A percentile compares a stretch with the other conserved stretches of the same genome.
Conservation (phyloP, 441 rosid genomes). For the Biscutella laevigata region DNA sequence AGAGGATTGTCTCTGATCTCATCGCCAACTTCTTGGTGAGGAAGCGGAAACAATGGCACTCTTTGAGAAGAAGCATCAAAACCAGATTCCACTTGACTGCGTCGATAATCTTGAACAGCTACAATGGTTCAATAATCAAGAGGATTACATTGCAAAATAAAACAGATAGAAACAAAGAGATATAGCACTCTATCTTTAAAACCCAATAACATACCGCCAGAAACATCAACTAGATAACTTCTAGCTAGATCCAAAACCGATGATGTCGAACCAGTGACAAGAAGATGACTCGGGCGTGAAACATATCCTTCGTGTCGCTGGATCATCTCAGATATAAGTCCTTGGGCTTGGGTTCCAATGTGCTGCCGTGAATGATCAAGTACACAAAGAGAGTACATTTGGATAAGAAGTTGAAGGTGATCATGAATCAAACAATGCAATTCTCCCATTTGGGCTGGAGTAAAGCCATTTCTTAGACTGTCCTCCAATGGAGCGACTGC, state of each 20-base stretch:
- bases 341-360: slow-evolving; percentile 63
- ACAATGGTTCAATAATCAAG: slow-evolving; percentile 29
- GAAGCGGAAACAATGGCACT: slow-evolving; percentile 69
- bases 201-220: slow-evolving; percentile 42
- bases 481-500: slow-evolving; percentile 28
- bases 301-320: slow-evolving; percentile 48
- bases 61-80: slow-evolving; percentile 44
- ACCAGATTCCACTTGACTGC: slow-evolving; percentile 45
- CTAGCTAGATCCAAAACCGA: slow-evolving; percentile 52
- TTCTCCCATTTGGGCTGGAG: slow-evolving; percentile 64
- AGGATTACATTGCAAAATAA: slow-evolving; percentile 2
- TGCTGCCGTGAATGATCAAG: slow-evolving; percentile 67
- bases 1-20: slow-evolving; percentile 29
- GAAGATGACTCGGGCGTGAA: slow-evolving; percentile 45
- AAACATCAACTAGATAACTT: slow-evolving; percentile 54
- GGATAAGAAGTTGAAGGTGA: slow-evolving; percentile 87
- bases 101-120: slow-evolving; percentile 63
- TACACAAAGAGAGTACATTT: slow-evolving; percentile 69
- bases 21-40: slow-evolving; percentile 34
- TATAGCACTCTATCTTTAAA: slow-evolving; percentile 1
- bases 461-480: slow-evolving; percentile 48
- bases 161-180: slow-evolving; percentile 3
- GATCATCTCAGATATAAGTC: slow-evolving; percentile 64
- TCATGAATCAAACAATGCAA: slow-evolving; percentile 75
- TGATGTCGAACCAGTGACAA: slow-evolving; percentile 34